Base-by-base conservation (phyloP, 257 asterid genomes). In the Ballota nigra region DNA sequence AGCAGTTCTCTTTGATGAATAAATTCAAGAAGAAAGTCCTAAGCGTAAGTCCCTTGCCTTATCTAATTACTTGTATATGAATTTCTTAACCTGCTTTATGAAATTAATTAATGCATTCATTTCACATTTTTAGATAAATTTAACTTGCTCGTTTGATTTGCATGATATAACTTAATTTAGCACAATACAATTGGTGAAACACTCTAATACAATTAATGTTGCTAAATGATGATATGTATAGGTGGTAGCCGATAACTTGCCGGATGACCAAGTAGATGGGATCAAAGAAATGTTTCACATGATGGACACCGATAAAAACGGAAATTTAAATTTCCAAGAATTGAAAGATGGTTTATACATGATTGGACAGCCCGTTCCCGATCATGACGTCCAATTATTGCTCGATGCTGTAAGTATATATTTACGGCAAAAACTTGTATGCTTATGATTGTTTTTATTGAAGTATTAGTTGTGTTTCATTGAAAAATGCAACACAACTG, bases 261-360 rank as follows among this genome's bases (percentile, higher is more conserved):
- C 98, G 2, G 89, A 81, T 4, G 96, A 92, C 10, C 74, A 88
- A 84, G 86, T 86, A 9, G 71, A 85, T 9, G 87, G 78, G 1
- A 86, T 92, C 31, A 88, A 83, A 75, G 70, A 84, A 58, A 80
- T 88, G 86, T 92, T 92, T 78, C 75, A 83, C 0, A 81, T 73
- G 88, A 89, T 89, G 98, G 98, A 92, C 85, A 92, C 89, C 0
- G 92, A 92, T 52, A 80, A 89, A 38, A 86, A 92, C 71, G 98
- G 98, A 31, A 90, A 81, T 78, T 56, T 92, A 26, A 83, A 76
- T 70, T 88, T 89, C 68, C 84, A 92, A 68, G 98, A 92, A 62
- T 78, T 92, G 63, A 92, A 84, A 85, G 84, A 82, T 72, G 98
- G 98, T 3, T 61, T 92, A 9, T 62, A 59, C 24, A 81, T 83